Evolutionary conservation across 1,284 basidiomycete genomes (phyloP), one percentile per base, ranked within the genome.

Genomic region (Ustilago sp.): DNA sequence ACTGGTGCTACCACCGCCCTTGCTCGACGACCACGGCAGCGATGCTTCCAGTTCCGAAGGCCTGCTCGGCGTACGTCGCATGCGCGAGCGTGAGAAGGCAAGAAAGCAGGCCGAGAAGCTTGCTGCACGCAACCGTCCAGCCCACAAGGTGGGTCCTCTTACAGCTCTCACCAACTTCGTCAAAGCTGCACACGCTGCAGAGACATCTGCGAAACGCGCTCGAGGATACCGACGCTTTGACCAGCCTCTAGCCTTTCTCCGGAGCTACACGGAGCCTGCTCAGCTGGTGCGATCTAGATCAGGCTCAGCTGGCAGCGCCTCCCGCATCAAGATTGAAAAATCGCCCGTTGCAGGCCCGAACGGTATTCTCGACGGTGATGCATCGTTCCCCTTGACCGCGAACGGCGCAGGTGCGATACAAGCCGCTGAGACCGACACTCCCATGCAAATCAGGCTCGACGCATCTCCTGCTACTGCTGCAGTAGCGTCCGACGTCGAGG

Each of bases 121-220:
- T 1, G 69, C 63, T 3, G 79, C 79, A 34, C 76, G 81, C 31
- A 84, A 85, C 54, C 71, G 83, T 17, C 84, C 84, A 0, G 69
- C 80, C 11, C 81, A 84, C 70, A 82, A 84, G 39, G 80, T 80
- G 0, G 84, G 81, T 11, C 65, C 79, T 31, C 61, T 85, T 11
- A 82, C 80, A 1, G 84, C 84, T 0, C 65, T 85, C 51, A 61
- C 67, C 63, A 84, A 85, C 55, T 85, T 85, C 66, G 82, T 85
- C 35, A 79, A 73, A 15, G 83, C 84, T 15, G 84, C 84, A 4
- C 79, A 85, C 53, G 83, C 84, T 3, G 81, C 82, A 11, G 83
- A 85, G 31, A 71, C 53, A 7, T 63, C 62, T 5, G 64, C 64
- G 1, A 70, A 68, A 45, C 59, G 73, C 8, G 59, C 45, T 8